Evolutionary conservation across 1,284 basidiomycete genomes (phyloP), one percentile per base, ranked within the genome.

Genomic region (Ceratobasidium sp.): DNA sequence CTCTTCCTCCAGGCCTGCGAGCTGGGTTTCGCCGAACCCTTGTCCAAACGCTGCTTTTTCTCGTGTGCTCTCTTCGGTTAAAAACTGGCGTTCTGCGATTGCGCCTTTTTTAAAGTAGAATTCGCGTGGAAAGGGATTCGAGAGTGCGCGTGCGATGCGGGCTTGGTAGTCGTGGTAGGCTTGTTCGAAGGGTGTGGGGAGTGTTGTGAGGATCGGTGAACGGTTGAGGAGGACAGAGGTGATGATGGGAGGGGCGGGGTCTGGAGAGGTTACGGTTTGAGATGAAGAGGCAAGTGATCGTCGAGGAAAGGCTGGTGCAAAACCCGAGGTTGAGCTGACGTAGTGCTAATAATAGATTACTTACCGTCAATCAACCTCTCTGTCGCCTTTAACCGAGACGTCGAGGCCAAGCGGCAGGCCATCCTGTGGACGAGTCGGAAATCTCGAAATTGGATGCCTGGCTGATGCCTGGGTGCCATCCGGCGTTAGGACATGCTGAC

Each of bases 51-150:
- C 89, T 72, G 85, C 84, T 48, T 85, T 83, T 79, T 95, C 93
- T 65, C 90, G 87, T 76, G 85, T 84, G 74, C 88, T 86, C 80
- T 95, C 92, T 79, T 93, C 89, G 68, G 88, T 82, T 62, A 86
- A 89, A 81, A 96, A 98, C 63, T 92, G 88, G 53, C 90, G 90
- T 81, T 96, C 92, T 41, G 97, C 88, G 2, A 95, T 86, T 0
- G 94, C 94, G 0, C 96, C 96, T 75, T 91, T 90, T 83, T 96
- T 96, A 87, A 98, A 98, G 86, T 98, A 98, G 82, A 98, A 97
- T 54, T 95, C 90, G 74, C 89, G 88, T 19, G 94, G 92, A 82
- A 95, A 91, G 0, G 96, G 96, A 80, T 96, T 95, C 80, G 92
- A 91, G 53, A 98, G 84, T 5, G 95, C 92, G 78, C 94, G 91